Base-by-base conservation (phyloP, 2,329 filamentous ascomycete genomes). In the Periconia sp. region DNA sequence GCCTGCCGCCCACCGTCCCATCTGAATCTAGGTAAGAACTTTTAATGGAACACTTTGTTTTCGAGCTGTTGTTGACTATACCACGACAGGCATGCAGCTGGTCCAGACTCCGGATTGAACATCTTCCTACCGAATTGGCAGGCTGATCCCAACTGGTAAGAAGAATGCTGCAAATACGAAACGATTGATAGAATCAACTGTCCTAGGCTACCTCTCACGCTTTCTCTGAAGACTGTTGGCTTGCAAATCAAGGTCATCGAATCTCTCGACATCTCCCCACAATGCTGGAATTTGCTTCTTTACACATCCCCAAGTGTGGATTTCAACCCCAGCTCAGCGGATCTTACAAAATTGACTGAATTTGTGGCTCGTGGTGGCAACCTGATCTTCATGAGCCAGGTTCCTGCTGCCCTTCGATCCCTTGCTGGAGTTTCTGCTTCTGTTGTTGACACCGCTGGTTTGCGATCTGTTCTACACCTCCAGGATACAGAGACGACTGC, bases 371-470 rank as follows among this genome's bases (percentile, higher is more conserved):
- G 44, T 17, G 50, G 50, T 7, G 50, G 50, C 33, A 49, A 31
- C 18, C 50, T 53, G 31, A 49, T 53, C 17, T 53, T 53, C 41
- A 53, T 53, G 50, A 49, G 18, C 45, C 45, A 48, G 13, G 45
- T 53, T 23, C 50, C 50, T 14, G 41, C 45, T 17, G 41, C 40
- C 40, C 45, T 53, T 20, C 50, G 19, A n/a, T 9, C 40, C 15
- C 45, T 53, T 15, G 50, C 50, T n/a, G 50, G 50, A 45, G 50
- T 53, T 18, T 48, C 45, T n/a, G 50, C 45, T 18, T 37, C 50
- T 13, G 45, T 19, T 9, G 41, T 53, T 3, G 35, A 53, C 30
- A 45, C 6, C 18, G 27, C 37, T 7, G 19, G 45, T 31, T 23
- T 31, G 20, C 42, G 50, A 19, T 53, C 50, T n/a, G 45, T 47